phyloP scores from a whole-genome alignment of 768 basidiomycete genomes.

The Auriscalpium microsporum region DNA sequence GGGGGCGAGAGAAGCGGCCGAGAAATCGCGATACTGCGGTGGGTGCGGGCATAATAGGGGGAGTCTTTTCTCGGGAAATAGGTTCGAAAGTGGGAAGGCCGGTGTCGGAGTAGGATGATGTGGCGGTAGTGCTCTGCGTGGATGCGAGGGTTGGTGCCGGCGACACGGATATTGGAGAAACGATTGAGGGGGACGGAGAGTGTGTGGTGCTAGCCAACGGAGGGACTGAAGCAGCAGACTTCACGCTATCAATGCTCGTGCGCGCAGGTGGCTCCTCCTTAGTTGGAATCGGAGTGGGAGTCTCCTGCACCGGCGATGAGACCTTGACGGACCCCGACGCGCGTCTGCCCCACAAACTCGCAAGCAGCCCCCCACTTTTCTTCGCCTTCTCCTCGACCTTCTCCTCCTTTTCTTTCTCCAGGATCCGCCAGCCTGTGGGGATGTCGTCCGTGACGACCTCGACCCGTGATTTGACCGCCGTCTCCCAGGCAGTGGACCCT shows the following conservation, averaged over 20 bases:
- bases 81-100: conserved; percentile 14
- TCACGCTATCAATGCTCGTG: conserved; percentile 1
- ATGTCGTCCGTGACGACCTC: conserved; percentile 46
- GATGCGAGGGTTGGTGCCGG: not conserved
- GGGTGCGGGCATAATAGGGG: conserved; percentile 20
- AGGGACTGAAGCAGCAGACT: not conserved
- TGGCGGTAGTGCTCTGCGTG: conserved; percentile 11
- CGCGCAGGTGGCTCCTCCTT: not conserved
- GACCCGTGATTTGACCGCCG: conserved; percentile 46
- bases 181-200: not conserved
- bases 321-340: conserved; percentile 1
- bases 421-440: conserved; percentile 66
- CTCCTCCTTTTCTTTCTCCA: conserved; percentile 43
- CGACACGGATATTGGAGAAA: not conserved
- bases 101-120: conserved; percentile 5
- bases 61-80: conserved; percentile 10
- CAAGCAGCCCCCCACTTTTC: conserved; percentile 55
- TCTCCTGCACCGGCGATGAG: not conserved
- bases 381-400: conserved; percentile 38
- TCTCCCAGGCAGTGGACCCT: conserved; percentile 72
- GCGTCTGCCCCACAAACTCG: conserved; percentile 54
- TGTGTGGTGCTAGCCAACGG: not conserved
- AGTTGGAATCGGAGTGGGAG: not conserved
- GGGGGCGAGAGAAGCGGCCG: conserved; percentile 56
- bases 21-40: conserved; percentile 83